Evolutionary conservation across 2,329 filamentous ascomycete species (phyloP).

Genomic region (Colletotrichum theobromicola): DNA sequence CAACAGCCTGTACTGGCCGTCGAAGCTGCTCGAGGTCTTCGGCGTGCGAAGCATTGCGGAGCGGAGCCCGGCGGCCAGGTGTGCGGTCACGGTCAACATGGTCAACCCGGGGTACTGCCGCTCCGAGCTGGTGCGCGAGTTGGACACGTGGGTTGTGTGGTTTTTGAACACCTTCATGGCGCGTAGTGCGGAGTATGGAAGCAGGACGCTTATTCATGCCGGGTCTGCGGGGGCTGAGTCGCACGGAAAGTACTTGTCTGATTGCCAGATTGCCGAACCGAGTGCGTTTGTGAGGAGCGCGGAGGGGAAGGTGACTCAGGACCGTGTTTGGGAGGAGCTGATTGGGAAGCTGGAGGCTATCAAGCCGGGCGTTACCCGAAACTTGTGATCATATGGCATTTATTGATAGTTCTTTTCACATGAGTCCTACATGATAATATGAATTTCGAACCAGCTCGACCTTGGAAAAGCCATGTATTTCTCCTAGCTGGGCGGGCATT

Average conservation of each 20-base stretch:
- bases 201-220: conserved; percentile 45
- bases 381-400: no score
- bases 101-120: conserved; percentile 60
- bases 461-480: no score
- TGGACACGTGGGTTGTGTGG: conserved; percentile 4
- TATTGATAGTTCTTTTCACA: no score
- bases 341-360: conserved; percentile 44
- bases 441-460: no score
- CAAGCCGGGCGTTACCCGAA: conserved; percentile 35
- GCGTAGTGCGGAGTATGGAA: conserved; percentile 51
- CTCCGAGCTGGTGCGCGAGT: conserved; percentile 47
- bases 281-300: conserved; percentile 41
- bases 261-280: conserved; percentile 32
- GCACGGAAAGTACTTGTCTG: conserved; percentile 51
- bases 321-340: conserved; percentile 49
- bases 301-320: conserved; percentile 40
- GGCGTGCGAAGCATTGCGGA: conserved; percentile 27
- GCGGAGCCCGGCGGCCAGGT: conserved; percentile 6
- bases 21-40: conserved; percentile 37
- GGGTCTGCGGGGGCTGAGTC: conserved; percentile 41
- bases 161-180: conserved; percentile 40
- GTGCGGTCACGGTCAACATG: conserved; percentile 52
- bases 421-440: no score
- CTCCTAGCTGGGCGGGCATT: no score
- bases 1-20: conserved; percentile 28